A percentile compares a stretch with the other conserved stretches of the same genome.
Evolutionary conservation across 129 eudicot species (phyloP).

Genomic region (Lonicera japonica): DNA sequence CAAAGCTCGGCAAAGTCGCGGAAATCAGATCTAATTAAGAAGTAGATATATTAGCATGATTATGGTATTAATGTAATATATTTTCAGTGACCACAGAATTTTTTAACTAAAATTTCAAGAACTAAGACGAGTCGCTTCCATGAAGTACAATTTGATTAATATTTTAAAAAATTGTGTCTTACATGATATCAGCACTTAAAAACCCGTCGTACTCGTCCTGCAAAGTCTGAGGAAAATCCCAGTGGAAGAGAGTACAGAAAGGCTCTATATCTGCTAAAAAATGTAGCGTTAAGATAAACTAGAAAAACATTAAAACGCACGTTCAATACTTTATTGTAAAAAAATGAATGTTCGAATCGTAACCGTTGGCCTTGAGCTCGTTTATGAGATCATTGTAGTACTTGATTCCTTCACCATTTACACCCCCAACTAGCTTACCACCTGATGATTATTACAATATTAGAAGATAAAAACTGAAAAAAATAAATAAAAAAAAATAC

Average conservation of each 20-base stretch:
- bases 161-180: not conserved
- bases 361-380: not conserved
- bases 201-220: not conserved
- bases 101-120: not conserved
- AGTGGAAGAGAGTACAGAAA: not conserved
- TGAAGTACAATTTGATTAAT: not conserved
- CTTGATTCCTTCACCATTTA: not conserved
- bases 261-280: not conserved
- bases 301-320: not conserved
- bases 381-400: not conserved
- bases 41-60: not conserved
- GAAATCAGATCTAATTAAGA: not conserved
- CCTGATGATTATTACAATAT: too few relatives aligned
- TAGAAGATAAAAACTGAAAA: too few relatives aligned
- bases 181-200: not conserved
- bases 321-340: not conserved
- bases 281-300: not conserved
- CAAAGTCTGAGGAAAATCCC: not conserved
- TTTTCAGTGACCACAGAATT: not conserved
- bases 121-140: not conserved
- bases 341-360: not conserved
- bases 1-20: not conserved
- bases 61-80: too few relatives aligned
- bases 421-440: not conserved
- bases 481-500: too few relatives aligned